These are phyloP conservation scores for Arctostaphylos glauca DNA, from an alignment of 148 eudicot genomes.

Conservation along the genomic window DNA sequence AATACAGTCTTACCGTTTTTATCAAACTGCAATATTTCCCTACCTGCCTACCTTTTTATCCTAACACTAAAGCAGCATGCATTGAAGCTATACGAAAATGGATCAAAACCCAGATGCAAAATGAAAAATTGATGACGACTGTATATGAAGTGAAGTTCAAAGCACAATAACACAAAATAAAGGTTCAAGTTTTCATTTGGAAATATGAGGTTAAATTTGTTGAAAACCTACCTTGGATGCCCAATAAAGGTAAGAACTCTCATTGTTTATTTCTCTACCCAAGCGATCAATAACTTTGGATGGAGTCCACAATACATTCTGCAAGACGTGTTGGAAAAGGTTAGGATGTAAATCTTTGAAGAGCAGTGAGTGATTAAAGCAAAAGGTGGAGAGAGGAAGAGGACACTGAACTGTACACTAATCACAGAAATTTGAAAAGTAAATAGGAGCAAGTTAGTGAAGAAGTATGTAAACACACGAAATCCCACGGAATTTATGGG, in stretches of 20 bases:
- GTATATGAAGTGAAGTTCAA: background rate
- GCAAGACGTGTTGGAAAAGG: conserved; percentile 17
- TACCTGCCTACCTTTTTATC: background rate
- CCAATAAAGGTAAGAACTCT: conserved; percentile 91
- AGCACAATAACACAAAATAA: background rate
- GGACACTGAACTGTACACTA: background rate
- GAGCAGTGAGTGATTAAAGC: no score
- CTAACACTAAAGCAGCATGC: background rate
- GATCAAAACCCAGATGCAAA: no score
- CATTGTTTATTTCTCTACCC: conserved; percentile 90
- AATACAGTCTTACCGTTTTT: no score
- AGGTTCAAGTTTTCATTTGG: background rate
- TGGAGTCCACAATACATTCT: conserved; percentile 86
- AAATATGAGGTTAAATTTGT: background rate
- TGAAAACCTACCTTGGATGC: conserved; percentile 68
- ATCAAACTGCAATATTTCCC: no score
- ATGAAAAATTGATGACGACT: background rate
- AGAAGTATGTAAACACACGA: no score
- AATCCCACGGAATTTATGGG: background rate
- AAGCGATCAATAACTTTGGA: conserved; percentile 87
- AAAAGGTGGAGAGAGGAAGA: no score
- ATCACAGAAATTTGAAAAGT: no score
- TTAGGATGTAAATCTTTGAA: background rate
- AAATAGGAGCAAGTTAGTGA: background rate
- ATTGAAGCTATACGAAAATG: background rate